Evolutionary conservation across 306 rosid genomes (phyloP), one percentile per base, ranked within the genome.

Genomic region (Dryas drummondii): DNA sequence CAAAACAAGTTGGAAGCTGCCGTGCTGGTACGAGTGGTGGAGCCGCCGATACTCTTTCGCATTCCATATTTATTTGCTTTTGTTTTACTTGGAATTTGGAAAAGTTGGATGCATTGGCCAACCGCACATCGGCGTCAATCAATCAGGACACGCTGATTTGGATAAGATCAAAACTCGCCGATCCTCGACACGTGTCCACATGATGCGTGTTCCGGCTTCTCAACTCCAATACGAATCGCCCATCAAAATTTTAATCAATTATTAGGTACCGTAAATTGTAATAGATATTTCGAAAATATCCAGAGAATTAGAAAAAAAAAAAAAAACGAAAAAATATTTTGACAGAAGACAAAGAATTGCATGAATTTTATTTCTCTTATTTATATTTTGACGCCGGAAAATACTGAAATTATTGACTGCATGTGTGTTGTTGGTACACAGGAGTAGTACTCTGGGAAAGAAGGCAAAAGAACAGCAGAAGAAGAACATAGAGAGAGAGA

Each of bases 111-210:
- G 0, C 3, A 32, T 47, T 11, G 66, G 27, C 74, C 74, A 53
- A 19, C 5, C 9, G 53, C 53, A 42, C 53, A 42, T 44, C 22
- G 75, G 41, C 67, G 2, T 1, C 17, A n/a, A 3, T 14, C 37
- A 32, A 32, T 32, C 37, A 32, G 37, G 37, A 1, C 37, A 32
- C 37, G 37, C 37, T 1, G 37, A 32, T 32, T 1, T 57, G 16
- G 67, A 72, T 72, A 72, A 58, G 76, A 55, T 70, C 62, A 40
- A 42, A 6, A 54, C 40, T 4, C 11, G 41, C 22, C 5, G 64
- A 11, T 7, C 19, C 46, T 5, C 19, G 2, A 4, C 55, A 45
- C 19, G 55, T 66, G 19, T 12, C 71, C 8, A 0, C 0, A 2
- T 32, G 37, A 32, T 32, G 37, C 37, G 37, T 32, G 37, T 32